These are phyloP conservation scores for Helminthosporium solani DNA, from an alignment of 2,329 filamentous ascomycete species.

Conservation along the genomic window DNA sequence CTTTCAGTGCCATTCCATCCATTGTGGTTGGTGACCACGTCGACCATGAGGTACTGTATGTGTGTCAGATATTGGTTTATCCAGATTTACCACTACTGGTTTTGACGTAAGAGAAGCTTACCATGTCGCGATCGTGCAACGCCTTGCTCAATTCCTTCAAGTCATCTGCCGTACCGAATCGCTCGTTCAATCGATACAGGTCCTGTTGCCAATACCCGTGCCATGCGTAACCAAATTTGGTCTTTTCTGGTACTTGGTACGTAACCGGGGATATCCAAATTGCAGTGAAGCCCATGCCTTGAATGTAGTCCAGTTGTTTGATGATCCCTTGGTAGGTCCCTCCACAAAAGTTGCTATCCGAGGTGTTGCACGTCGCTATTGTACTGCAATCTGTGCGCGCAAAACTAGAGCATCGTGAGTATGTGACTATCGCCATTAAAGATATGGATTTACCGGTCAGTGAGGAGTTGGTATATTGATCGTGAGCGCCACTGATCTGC, in stretches of 20 bases:
- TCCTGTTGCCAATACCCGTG: slow-evolving; percentile 57
- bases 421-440: neutral
- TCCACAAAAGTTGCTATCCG: slow-evolving; percentile 45
- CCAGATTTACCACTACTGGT: no score
- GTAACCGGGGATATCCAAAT: slow-evolving; percentile 47
- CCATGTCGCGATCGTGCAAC: slow-evolving; percentile 58
- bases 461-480: slow-evolving; percentile 46
- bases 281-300: slow-evolving; percentile 50
- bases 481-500: slow-evolving; percentile 41
- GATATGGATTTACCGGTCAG: slow-evolving; percentile 21
- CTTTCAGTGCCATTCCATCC: slow-evolving; percentile 51
- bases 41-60: slow-evolving; percentile 59
- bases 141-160: slow-evolving; percentile 58
- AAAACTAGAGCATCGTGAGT: slow-evolving; percentile 25
- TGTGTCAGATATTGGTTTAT: neutral
- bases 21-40: slow-evolving; percentile 60
- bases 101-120: slow-evolving; percentile 17
- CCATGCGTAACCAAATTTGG: slow-evolving; percentile 47
- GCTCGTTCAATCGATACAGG: slow-evolving; percentile 56
- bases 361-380: slow-evolving; percentile 40
- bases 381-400: slow-evolving; percentile 44
- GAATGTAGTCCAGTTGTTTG: slow-evolving; percentile 49
- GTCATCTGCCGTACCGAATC: slow-evolving; percentile 61
- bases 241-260: slow-evolving; percentile 44
- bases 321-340: slow-evolving; percentile 50